Percentiles rank a stretch among this genome's conserved stretches.
Evolutionary conservation across 768 basidiomycete genomes (phyloP).

Genomic region (Trametes cingulata): DNA sequence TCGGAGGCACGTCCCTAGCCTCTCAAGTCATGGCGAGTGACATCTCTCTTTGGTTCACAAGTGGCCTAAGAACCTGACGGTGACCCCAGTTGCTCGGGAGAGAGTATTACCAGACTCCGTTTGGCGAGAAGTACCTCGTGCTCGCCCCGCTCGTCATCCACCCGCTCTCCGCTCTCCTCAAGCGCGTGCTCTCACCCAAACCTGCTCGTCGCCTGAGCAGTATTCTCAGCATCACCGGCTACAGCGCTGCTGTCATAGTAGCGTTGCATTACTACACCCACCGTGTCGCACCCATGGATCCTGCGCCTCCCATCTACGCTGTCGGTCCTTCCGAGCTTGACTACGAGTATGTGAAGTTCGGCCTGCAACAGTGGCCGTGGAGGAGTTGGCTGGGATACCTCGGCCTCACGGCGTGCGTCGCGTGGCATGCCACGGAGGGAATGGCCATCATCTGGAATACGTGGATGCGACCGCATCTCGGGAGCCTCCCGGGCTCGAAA

Average conservation of each 20-base stretch:
- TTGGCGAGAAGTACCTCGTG: conserved; percentile 69
- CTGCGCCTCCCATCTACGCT: conserved; percentile 48
- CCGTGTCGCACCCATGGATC: conserved; percentile 53
- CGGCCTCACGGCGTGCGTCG: conserved; percentile 56
- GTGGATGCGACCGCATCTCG: conserved; percentile 39
- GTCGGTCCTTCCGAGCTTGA: conserved; percentile 78
- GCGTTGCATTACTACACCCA: conserved; percentile 73
- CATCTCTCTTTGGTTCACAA: not conserved
- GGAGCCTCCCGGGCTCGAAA: conserved; percentile 28
- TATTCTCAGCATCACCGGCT: conserved; percentile 62
- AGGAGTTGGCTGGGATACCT: conserved; percentile 63
- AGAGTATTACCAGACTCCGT: conserved; percentile 80
- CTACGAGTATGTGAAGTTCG: conserved; percentile 81
- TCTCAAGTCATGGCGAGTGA: conserved; percentile 73
- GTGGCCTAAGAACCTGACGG: not conserved
- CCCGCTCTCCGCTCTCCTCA: conserved; percentile 54
- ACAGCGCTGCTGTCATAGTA: conserved; percentile 57
- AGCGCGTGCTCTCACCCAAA: conserved; percentile 53
- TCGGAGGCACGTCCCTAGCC: conserved; percentile 68
- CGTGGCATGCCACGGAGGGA: conserved; percentile 68
- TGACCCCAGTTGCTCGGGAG: conserved; percentile 73
- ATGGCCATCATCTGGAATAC: conserved; percentile 51
- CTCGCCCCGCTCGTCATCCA: conserved; percentile 69
- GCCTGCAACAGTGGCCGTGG: conserved; percentile 60
- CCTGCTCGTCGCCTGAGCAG: conserved; percentile 40